These are phyloP conservation scores for Backusella parvicylindrica DNA, from an alignment of 192 early-diverging fungal species.

Conservation along the genomic window DNA sequence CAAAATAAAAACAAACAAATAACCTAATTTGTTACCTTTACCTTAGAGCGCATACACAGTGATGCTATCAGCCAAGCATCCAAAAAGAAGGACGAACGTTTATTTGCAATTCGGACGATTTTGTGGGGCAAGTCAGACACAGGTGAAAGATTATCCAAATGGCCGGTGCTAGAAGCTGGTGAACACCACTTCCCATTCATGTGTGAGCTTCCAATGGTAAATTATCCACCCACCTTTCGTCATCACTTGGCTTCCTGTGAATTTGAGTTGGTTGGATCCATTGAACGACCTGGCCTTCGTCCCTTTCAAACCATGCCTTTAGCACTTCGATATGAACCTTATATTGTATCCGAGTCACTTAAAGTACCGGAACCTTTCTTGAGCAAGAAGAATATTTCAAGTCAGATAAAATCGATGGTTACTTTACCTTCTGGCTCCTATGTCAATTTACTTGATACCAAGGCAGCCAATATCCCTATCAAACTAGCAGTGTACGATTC, in stretches of 20 bases:
- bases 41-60: constrained; percentile 15
- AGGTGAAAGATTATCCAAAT: background rate
- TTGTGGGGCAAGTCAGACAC: constrained; percentile 22
- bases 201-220: constrained; percentile 29
- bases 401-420: background rate
- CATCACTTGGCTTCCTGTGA: constrained; percentile 7
- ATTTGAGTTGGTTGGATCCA: constrained; percentile 1
- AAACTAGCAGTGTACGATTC: background rate
- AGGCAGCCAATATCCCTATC: background rate
- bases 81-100: background rate
- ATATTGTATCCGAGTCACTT: background rate
- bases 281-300: constrained; percentile 17
- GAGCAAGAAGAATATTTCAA: background rate
- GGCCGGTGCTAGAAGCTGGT: constrained; percentile 26
- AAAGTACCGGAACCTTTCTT: background rate
- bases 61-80: constrained; percentile 7
- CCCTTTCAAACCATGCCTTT: constrained; percentile 18
- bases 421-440: background rate
- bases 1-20: background rate
- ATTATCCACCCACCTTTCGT: constrained; percentile 24
- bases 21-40: background rate
- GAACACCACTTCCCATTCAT: constrained; percentile 27
- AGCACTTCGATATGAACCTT: constrained; percentile 1
- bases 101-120: constrained; percentile 24
- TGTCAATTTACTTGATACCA: background rate